phyloP scores from a whole-genome alignment of 305 asterid species.

The Fraxinus platypoda region DNA sequence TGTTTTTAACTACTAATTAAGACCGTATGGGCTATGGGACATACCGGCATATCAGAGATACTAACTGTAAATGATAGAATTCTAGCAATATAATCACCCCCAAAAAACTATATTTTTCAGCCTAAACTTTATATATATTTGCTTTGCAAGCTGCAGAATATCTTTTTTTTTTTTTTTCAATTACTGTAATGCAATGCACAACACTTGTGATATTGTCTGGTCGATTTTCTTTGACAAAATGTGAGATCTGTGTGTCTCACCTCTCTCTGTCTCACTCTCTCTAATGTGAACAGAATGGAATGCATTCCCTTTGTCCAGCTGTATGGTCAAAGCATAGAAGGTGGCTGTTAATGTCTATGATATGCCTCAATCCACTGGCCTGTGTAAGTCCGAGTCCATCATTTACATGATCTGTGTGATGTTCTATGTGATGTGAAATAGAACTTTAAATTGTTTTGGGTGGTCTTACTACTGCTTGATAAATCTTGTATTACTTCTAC shows the following conservation, averaged over 20 bases:
- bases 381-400: slow-evolving; percentile 60
- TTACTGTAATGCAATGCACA: background rate
- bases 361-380: slow-evolving; percentile 85
- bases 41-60: background rate
- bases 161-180: background rate
- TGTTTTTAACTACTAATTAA: background rate
- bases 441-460: background rate
- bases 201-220: background rate
- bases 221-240: background rate
- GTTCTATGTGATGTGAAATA: slow-evolving; percentile 1
- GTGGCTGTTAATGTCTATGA: slow-evolving; percentile 97
- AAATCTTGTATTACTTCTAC: background rate
- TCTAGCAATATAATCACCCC: background rate
- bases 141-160: background rate
- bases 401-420: slow-evolving; percentile 8
- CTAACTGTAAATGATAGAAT: background rate
- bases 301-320: slow-evolving; percentile 99
- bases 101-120: background rate
- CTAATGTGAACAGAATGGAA: slow-evolving; percentile 60
- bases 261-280: background rate
- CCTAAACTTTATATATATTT: background rate
- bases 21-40: background rate
- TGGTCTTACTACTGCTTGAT: background rate
- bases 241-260: background rate
- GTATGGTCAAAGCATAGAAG: slow-evolving; percentile 97